Evolutionary conservation across 164 flowering plant species (phyloP), one percentile per base, ranked within the genome.

Genomic region (Chimonanthus salicifolius): DNA sequence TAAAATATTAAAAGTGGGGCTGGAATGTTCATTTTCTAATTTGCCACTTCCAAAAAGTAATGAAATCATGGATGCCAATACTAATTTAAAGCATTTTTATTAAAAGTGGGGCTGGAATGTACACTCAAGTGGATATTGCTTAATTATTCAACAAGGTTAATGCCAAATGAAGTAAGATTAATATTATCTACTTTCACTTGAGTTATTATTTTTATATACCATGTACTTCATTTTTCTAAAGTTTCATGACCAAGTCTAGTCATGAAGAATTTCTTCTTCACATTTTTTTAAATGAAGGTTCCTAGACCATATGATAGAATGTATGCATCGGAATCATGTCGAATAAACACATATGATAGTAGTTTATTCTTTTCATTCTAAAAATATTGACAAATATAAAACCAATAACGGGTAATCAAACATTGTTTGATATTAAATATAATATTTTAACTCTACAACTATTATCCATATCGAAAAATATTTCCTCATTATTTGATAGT

Each of bases 11-110:
- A 20, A 20, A 63, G 66, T 63, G 66, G 66, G 66, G 3, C 9
- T 63, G 66, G 66, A 63, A 63, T 63, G 66, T 63, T 63, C 4
- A 63, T 63, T 33, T 63, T 63, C 66, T 33, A 63, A 63, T 63
- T 63, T 63, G 11, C 66, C 66, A 63, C 66, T 63, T 63, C 66
- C 33, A 33, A 20, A 63, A 63, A 63, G 66, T 33, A 13, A 63
- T 21, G 66, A 63, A 33, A 63, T 63, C 44, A 63, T 33, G 66
- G 66, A 63, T 63, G 20, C 66, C 44, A 43, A 43, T 20, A 63
- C 33, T 21, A 63, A 63, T 63, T 58, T 21, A 63, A 63, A 21
- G 66, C 66, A 63, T 63, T 11, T 63, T 63, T 20, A 20, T 20
- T 20, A 20, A 20, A 20, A 20, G 21, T 20, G 21, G 21, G 21